Evolutionary conservation across 2,329 filamentous ascomycete genomes (phyloP).

Genomic region (Fusarium fracticaudum): DNA sequence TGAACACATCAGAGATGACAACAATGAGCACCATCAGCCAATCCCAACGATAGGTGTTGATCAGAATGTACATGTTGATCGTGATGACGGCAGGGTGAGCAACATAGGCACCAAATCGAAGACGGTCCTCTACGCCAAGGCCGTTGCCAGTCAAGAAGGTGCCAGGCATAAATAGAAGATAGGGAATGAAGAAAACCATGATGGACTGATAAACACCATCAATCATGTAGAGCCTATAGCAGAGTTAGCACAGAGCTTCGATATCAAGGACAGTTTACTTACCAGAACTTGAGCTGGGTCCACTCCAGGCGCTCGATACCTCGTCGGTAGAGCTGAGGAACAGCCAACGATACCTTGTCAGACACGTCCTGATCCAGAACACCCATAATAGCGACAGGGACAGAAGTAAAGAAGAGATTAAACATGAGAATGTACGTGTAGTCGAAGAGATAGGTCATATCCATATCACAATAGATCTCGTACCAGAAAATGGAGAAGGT

Average conservation of each 20-base stretch:
- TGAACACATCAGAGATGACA: conserved; percentile 80
- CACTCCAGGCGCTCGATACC: conserved; percentile 97
- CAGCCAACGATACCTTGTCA: conserved; percentile 90
- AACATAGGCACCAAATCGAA: conserved; percentile 87
- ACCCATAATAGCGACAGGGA: conserved; percentile 95
- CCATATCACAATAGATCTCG: conserved; percentile 93
- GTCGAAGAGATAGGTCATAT: conserved; percentile 96
- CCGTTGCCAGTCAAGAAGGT: conserved; percentile 78
- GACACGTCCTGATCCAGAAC: conserved; percentile 97
- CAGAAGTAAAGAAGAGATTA: conserved; percentile 95
- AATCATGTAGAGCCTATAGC: conserved; percentile 83
- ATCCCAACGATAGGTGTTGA: conserved; percentile 98
- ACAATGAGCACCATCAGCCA: conserved; percentile 93
- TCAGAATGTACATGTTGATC: conserved; percentile 92
- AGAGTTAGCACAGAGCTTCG: conserved; percentile 13
- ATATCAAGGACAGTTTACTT: conserved; percentile 48
- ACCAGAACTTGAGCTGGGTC: conserved; percentile 98
- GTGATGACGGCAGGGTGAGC: conserved; percentile 84
- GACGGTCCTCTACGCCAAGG: conserved; percentile 78
- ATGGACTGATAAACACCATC: conserved; percentile 96
- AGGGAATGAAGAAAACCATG: conserved; percentile 93
- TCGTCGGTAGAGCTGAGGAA: conserved; percentile 93
- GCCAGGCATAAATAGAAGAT: conserved; percentile 77
- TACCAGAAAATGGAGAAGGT: conserved; percentile 97
- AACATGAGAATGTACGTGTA: conserved; percentile 98